Evolutionary conservation across 805 yeast genomes (phyloP).

Genomic region (Nakazawaea ishiwadae): DNA sequence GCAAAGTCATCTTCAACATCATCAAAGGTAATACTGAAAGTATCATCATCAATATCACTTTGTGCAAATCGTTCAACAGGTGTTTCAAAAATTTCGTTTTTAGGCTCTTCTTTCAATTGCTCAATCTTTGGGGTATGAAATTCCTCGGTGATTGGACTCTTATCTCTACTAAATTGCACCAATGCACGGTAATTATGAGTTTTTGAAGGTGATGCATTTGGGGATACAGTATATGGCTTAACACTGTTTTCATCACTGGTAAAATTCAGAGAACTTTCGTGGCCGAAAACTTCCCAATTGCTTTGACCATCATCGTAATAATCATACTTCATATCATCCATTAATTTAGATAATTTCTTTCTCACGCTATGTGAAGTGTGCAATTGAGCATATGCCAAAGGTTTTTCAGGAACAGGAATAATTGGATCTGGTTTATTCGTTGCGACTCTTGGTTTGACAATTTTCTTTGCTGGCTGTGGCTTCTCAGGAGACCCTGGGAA

Average conservation of each 20-base stretch:
- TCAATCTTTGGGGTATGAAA: too few relatives aligned
- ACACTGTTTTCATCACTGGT: neutral
- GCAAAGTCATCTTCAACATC: neutral
- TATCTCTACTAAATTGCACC: neutral
- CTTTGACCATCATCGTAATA: slow-evolving; percentile 20
- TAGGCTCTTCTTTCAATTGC: too few relatives aligned
- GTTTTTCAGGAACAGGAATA: slow-evolving; percentile 2
- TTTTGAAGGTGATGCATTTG: neutral
- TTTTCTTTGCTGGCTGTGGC: neutral
- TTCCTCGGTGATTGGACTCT: too few relatives aligned
- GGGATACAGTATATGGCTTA: neutral
- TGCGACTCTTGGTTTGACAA: neutral
- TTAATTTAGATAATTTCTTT: slow-evolving; percentile 7
- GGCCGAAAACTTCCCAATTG: slow-evolving; percentile 20
- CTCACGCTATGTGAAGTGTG: slow-evolving; percentile 11
- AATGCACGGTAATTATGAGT: neutral
- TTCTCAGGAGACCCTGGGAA: neutral
- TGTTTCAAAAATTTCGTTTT: neutral
- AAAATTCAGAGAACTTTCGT: neutral
- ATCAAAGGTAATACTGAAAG: slow-evolving; percentile 9
- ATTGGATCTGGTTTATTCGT: neutral
- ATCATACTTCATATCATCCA: slow-evolving; percentile 2
- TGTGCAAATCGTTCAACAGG: neutral
- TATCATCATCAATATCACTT: neutral
- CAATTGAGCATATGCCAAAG: neutral